Percentiles rank a stretch among this genome's conserved stretches.
Evolutionary conservation across 495 filamentous ascomycete genomes (phyloP).

Genomic region (Cudoniella acicularis): DNA sequence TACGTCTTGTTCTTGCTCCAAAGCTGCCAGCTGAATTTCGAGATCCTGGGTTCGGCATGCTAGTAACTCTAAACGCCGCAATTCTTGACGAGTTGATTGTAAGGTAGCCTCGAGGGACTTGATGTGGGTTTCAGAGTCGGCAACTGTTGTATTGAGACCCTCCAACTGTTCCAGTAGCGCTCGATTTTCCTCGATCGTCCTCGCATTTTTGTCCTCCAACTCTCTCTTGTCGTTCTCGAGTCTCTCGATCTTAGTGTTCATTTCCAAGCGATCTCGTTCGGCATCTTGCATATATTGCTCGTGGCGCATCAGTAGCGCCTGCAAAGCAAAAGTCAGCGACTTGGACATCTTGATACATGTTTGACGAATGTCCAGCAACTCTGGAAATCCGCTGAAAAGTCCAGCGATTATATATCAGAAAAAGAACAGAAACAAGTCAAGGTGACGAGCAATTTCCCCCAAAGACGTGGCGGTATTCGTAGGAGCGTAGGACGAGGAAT

Average conservation of each 20-base stretch:
- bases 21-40: constrained; percentile 68
- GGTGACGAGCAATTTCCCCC: neutral
- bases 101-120: constrained; percentile 67
- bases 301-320: constrained; percentile 89
- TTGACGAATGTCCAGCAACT: neutral
- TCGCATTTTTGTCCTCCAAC: constrained; percentile 69
- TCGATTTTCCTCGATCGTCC: constrained; percentile 75
- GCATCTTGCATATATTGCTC: constrained; percentile 89
- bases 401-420: neutral
- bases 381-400: neutral
- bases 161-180: constrained; percentile 77
- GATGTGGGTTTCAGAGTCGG: constrained; percentile 71
- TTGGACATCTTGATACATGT: constrained; percentile 13
- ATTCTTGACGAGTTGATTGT: constrained; percentile 68
- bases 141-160: constrained; percentile 66
- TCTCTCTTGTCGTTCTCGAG: constrained; percentile 74
- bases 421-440: constrained; percentile 5
- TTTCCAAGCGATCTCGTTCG: constrained; percentile 70
- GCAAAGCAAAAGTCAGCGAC: constrained; percentile 68
- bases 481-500: constrained; percentile 12
- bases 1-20: constrained; percentile 76
- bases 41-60: constrained; percentile 70
- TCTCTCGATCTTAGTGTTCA: constrained; percentile 65
- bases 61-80: constrained; percentile 67
- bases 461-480: constrained; percentile 1